Base-by-base conservation (phyloP, 1,139 yeast genomes). In the Blastobotrys capitulatus region DNA sequence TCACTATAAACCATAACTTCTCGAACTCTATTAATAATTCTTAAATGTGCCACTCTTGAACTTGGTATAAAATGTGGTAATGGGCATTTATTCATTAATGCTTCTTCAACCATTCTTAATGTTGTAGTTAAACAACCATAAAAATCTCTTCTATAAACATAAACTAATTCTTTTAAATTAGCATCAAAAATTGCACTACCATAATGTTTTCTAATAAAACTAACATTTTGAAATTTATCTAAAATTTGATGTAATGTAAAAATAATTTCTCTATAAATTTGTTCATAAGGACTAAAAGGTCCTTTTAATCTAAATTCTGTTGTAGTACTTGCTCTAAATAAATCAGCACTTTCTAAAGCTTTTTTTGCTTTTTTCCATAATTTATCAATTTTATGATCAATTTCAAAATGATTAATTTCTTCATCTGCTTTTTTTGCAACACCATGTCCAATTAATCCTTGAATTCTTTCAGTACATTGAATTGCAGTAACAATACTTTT, bases 231-330 rank as follows among this genome's bases (percentile, higher is more conserved):
- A 54, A 74, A 61, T 44, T 79, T 65, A 51, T 76, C 79, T n/a
- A 74, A 55, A 27, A 76, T 71, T 52, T 76, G 78, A 46, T 73
- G 68, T 42, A 73, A 60, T 18, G 74, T 68, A 57, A 72, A 74
- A 10, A 75, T 72, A 40, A 76, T 69, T 48, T 76, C 79, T 12
- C 64, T 62, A 48, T 72, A 74, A 1, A 75, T 65, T 42, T 65
- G 63, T 47, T 67, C 72, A 18, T 72, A 60, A 42, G 69, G 71
- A 7, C 64, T 61, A 55, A 70, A 76, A 13, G 68, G 62, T 0
- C 79, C 80, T 51, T 76, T 76, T 36, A 76, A 59, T 46, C 79
- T 64, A 1, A 78, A 78, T 53, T 76, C 80, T 47, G 67, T 73
- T 48, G 68, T 69, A 5, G 79, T 70, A 41, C 70, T 61, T 19